A percentile compares a stretch with the other conserved stretches of the same genome.
phyloP scores from a whole-genome alignment of 768 basidiomycete species.

The Leccinum ochraceum region DNA sequence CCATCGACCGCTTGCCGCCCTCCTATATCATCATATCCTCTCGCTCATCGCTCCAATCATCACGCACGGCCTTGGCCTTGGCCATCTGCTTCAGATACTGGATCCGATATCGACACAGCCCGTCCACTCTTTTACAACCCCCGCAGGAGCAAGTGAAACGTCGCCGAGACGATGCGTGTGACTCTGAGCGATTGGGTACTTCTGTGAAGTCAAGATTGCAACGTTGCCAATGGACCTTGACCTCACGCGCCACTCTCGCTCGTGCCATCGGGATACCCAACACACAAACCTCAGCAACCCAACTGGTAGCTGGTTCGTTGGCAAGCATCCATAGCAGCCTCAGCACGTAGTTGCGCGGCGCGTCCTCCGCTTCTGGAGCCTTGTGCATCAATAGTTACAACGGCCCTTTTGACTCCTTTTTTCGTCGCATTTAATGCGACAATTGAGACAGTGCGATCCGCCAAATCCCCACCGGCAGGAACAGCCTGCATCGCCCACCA shows the following conservation, averaged over 20 bases:
- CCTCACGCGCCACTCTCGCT: neutral
- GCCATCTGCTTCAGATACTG: conserved; percentile 31
- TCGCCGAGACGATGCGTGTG: neutral
- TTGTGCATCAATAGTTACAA: conserved; percentile 44
- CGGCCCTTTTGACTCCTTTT: conserved; percentile 25
- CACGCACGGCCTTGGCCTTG: conserved; percentile 30
- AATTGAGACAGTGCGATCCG: conserved; percentile 47
- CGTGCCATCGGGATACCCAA: conserved; percentile 10
- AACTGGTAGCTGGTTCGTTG: conserved; percentile 37
- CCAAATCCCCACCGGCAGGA: conserved; percentile 82
- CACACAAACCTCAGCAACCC: no score
- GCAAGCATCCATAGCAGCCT: conserved; percentile 65
- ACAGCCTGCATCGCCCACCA: conserved; percentile 40
- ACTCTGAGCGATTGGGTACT: neutral
- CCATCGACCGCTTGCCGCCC: neutral
- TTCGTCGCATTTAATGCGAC: conserved; percentile 16
- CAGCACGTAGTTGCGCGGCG: conserved; percentile 57
- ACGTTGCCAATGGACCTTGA: no score
- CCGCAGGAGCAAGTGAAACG: neutral
- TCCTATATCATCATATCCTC: neutral
- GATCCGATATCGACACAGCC: neutral
- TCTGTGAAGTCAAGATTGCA: no score
- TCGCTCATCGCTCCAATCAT: conserved; percentile 50
- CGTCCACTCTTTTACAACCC: conserved; percentile 2
- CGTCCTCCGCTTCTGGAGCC: conserved; percentile 33